Evolutionary conservation across 306 rosid genomes (phyloP).

Genomic region (Luffa aegyptiaca): DNA sequence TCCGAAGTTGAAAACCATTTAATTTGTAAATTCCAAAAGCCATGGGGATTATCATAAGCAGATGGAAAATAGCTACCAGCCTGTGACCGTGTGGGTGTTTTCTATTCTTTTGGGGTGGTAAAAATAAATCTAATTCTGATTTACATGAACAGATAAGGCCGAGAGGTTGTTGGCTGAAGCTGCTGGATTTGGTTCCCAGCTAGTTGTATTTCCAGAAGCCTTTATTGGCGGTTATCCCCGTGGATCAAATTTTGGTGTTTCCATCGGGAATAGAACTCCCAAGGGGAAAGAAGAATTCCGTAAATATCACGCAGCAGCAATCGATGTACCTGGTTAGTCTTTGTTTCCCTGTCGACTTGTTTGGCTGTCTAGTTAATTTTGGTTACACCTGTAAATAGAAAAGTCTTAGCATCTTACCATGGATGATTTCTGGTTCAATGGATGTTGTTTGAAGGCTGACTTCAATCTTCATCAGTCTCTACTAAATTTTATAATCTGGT

Average conservation of each 20-base stretch:
- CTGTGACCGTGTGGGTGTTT: background rate
- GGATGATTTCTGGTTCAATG: background rate
- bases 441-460: background rate
- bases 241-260: conserved; percentile 61
- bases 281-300: conserved; percentile 88
- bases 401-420: background rate
- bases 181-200: conserved; percentile 66
- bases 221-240: conserved; percentile 94
- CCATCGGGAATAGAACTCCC: conserved; percentile 50
- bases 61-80: background rate
- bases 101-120: background rate
- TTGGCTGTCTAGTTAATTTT: background rate
- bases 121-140: background rate
- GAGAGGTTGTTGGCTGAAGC: conserved; percentile 89
- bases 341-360: background rate
- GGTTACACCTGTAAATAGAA: background rate
- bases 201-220: conserved; percentile 94
- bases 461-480: background rate
- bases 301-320: conserved; percentile 71
- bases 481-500: background rate
- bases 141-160: conserved; percentile 56
- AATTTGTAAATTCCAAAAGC: background rate
- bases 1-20: background rate
- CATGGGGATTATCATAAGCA: background rate
- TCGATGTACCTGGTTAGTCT: conserved; percentile 68